Evolutionary conservation across 176 grass and related monocot species (phyloP), one percentile per base, ranked within the genome.

Genomic region (Saccharum officinarum): DNA sequence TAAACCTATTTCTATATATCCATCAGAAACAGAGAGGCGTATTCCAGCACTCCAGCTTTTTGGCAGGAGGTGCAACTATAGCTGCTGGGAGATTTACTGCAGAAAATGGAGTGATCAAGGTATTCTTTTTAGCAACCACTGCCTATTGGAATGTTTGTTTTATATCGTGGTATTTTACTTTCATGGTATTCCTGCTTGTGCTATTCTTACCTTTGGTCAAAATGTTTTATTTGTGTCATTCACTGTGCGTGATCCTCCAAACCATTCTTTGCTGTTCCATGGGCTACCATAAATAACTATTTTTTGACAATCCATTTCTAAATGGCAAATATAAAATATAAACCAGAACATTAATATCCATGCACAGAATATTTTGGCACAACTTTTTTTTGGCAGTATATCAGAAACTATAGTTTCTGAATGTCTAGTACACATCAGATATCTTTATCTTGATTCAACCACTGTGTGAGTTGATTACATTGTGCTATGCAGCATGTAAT

Each of bases 31-130:
- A 84, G 86, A 98, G 77, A 91, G 97, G 97, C 52, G 77, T 91
- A 42, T 98, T 98, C 71, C 97, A 98, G 80, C 97, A 98, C 76
- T 98, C 97, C 1, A 98, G 97, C 71, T 98, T 98, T 86, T 83
- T 98, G 85, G 97, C 97, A 67, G 93, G 97, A 84, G 97, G 97
- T 78, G 67, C 89, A 52, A 96, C 93, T 65, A 83, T 92, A 84
- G 90, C 97, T 79, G 97, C 97, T 86, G 97, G 97, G 69, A 93
- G 90, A 74, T 90, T 98, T 61, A 92, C 78, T 42, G 93, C 84
- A 41, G 75, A 85, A 91, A 83, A 92, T 88, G 97, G 97, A 73
- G 33, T 88, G 31, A 73, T 98, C 77, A 92, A 89, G 93, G 97
- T 95, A 92, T 66, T 83, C 34, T 71, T 49, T 59, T 44, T 30